Percentiles rank a stretch among this genome's conserved stretches.
Evolutionary conservation across 106 monocot genomes (phyloP).

Genomic region (Dioscorea dumetorum): DNA sequence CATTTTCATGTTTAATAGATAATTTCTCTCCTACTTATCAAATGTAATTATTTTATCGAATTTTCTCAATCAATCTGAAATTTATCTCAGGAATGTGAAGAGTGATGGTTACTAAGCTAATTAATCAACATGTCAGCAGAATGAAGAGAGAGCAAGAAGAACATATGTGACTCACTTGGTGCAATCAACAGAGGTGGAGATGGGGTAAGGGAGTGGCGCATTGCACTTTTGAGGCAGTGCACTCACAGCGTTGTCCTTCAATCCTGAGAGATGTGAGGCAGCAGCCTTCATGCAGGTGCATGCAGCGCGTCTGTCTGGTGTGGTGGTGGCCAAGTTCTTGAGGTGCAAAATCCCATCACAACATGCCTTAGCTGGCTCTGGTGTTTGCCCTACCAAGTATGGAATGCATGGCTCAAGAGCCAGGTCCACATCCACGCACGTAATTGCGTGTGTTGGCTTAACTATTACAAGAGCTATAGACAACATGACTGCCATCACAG

Average conservation of each 20-base stretch:
- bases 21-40: no score
- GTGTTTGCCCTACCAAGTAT: neutral
- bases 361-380: neutral
- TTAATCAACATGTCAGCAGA: no score
- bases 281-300: conserved; percentile 10
- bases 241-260: conserved; percentile 2
- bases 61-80: no score
- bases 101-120: no score
- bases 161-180: conserved; percentile 1
- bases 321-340: conserved; percentile 1
- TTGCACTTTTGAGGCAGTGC: conserved; percentile 11
- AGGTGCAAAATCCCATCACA: conserved; percentile 4
- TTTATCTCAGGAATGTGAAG: no score
- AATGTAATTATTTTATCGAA: no score
- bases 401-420: neutral
- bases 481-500: neutral
- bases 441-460: neutral
- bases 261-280: neutral
- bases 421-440: neutral
- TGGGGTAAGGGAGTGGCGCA: conserved; percentile 8
- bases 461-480: neutral
- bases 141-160: neutral
- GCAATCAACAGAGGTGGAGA: conserved; percentile 10
- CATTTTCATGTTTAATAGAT: no score
- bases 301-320: neutral